phyloP scores from a whole-genome alignment of 345 rosid species.

The Corchorus capsularis region DNA sequence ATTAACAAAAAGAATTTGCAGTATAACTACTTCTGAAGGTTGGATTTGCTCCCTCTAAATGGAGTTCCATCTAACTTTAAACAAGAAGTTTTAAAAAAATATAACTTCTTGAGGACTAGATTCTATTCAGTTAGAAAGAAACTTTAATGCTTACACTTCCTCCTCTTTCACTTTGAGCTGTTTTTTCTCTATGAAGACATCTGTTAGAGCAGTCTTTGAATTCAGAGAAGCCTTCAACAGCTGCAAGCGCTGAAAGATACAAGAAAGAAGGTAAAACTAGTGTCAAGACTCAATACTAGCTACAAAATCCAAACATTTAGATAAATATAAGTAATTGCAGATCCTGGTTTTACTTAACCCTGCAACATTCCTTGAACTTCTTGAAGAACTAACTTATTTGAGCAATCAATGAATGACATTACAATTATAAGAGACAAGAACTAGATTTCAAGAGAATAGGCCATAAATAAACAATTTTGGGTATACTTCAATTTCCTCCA shows the following conservation, averaged over 20 bases:
- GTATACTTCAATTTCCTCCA: too few relatives aligned
- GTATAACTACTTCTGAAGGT: too few relatives aligned
- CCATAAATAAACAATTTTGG: too few relatives aligned
- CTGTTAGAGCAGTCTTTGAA: background rate
- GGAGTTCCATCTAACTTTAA: background rate
- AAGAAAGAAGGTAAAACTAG: background rate
- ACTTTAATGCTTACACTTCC: background rate
- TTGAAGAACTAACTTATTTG: background rate
- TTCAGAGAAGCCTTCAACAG: constrained; percentile 12
- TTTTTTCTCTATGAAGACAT: background rate
- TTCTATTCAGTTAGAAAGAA: too few relatives aligned
- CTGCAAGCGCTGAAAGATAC: background rate
- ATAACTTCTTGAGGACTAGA: background rate
- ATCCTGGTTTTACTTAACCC: background rate
- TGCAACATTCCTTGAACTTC: background rate
- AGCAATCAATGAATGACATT: too few relatives aligned
- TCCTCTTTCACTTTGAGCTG: background rate
- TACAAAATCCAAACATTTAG: background rate
- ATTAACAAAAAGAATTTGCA: too few relatives aligned
- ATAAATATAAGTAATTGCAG: background rate
- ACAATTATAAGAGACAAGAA: too few relatives aligned
- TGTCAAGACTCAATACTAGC: background rate
- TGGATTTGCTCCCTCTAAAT: too few relatives aligned
- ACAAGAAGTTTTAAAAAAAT: too few relatives aligned
- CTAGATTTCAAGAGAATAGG: too few relatives aligned